Percentiles rank a stretch among this genome's conserved stretches.
These are phyloP conservation scores for Wallemia ichthyophaga DNA, from an alignment of 1,284 basidiomycete genomes.

Conservation along the genomic window DNA sequence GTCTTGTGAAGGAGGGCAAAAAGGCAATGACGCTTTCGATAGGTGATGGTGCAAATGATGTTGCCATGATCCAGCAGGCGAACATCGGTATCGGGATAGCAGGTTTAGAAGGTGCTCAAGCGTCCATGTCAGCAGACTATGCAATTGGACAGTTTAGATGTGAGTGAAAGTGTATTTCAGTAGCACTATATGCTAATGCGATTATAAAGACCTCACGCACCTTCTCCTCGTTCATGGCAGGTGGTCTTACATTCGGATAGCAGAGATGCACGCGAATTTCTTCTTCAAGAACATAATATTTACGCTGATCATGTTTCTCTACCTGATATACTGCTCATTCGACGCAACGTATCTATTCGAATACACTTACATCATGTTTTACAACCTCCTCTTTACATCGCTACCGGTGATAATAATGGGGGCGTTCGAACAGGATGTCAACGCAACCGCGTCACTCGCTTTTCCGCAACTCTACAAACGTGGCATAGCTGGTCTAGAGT, in stretches of 20 bases:
- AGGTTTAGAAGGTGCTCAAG: constrained; percentile 85
- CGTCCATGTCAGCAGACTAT: constrained; percentile 95
- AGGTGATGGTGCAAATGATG: constrained; percentile 85
- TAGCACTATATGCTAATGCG: not conserved
- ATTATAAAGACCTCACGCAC: constrained; percentile 33
- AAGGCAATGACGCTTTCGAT: constrained; percentile 91
- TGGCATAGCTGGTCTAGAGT: constrained; percentile 72
- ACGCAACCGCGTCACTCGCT: constrained; percentile 58
- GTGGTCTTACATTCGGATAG: constrained; percentile 83
- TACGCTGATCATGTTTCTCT: constrained; percentile 87
- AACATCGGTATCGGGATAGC: constrained; percentile 84
- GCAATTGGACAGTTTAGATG: constrained; percentile 89
- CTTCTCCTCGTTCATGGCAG: constrained; percentile 77
- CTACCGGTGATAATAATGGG: constrained; percentile 71
- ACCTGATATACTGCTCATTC: constrained; percentile 53
- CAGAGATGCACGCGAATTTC: constrained; percentile 93
- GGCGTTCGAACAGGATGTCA: constrained; percentile 90
- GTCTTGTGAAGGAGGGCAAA: constrained; percentile 75
- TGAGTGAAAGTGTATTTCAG: not conserved
- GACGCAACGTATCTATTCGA: constrained; percentile 61
- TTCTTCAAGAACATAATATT: constrained; percentile 80
- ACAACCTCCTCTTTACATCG: constrained; percentile 78
- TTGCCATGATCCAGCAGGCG: constrained; percentile 94
- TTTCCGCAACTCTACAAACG: constrained; percentile 82
- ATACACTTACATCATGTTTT: constrained; percentile 16